These are phyloP conservation scores for Xylaria sp. DNA, from an alignment of 2,329 filamentous ascomycete genomes.

Conservation along the genomic window DNA sequence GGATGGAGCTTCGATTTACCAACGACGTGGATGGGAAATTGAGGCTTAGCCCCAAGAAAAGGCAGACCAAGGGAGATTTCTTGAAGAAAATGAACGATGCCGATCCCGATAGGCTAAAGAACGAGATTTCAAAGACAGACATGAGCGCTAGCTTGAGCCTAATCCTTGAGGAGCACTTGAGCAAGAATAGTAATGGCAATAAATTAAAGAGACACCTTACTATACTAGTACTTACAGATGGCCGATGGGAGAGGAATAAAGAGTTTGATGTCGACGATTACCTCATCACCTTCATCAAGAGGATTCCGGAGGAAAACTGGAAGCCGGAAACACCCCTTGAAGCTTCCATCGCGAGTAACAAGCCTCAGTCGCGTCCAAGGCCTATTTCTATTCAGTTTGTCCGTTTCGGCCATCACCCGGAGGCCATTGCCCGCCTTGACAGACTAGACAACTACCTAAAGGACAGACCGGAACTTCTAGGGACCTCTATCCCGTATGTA, in stretches of 20 bases:
- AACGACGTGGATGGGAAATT: slow-evolving; percentile 12
- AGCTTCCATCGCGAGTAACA: background rate
- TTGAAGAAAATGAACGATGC: slow-evolving; percentile 16
- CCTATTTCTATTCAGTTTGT: slow-evolving; percentile 50
- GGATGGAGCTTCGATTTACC: slow-evolving; percentile 42
- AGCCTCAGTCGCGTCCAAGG: slow-evolving; percentile 28
- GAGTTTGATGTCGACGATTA: slow-evolving; percentile 23
- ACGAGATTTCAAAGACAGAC: slow-evolving; percentile 7
- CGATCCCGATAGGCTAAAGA: slow-evolving; percentile 7
- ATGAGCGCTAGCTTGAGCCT: slow-evolving; percentile 23
- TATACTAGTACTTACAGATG: slow-evolving; percentile 38
- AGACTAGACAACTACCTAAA: slow-evolving; percentile 36
- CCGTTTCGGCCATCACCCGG: slow-evolving; percentile 45
- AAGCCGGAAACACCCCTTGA: slow-evolving; percentile 10
- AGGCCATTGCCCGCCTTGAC: slow-evolving; percentile 39
- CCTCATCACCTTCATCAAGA: slow-evolving; percentile 23
- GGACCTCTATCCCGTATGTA: slow-evolving; percentile 36
- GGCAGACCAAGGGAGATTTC: slow-evolving; percentile 16
- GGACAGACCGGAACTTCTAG: slow-evolving; percentile 20
- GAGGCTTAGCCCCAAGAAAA: slow-evolving; percentile 15
- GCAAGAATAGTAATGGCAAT: slow-evolving; percentile 23
- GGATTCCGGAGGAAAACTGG: slow-evolving; percentile 20
- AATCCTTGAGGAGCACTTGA: slow-evolving; percentile 20
- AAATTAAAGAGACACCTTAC: slow-evolving; percentile 30
- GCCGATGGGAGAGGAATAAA: slow-evolving; percentile 28